Percentiles rank a stretch among this genome's conserved stretches.
These are phyloP conservation scores for Chrysophaeum taylorii DNA, from an alignment of 352 stramenopile species.

Conservation along the genomic window DNA sequence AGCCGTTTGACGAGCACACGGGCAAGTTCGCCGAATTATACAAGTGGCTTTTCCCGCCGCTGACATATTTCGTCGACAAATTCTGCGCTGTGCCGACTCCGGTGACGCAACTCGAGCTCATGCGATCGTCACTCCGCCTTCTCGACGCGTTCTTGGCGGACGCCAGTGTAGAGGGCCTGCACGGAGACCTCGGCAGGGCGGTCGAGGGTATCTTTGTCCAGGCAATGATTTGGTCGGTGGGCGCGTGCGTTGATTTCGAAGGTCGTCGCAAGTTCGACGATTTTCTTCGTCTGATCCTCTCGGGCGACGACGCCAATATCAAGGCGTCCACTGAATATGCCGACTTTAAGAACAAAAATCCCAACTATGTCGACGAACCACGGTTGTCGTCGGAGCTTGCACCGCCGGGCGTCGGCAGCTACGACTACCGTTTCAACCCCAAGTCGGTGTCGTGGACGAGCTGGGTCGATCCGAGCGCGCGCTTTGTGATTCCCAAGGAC, in stretches of 20 bases:
- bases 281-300: slow-evolving; percentile 62
- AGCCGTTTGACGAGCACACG: slow-evolving; percentile 28
- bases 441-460: slow-evolving; percentile 61
- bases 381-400: slow-evolving; percentile 34
- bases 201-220: slow-evolving; percentile 74
- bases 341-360: slow-evolving; percentile 71
- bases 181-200: slow-evolving; percentile 49
- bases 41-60: slow-evolving; percentile 71
- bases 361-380: slow-evolving; percentile 44
- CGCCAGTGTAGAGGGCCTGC: slow-evolving; percentile 24
- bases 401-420: slow-evolving; percentile 51
- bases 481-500: slow-evolving; percentile 36
- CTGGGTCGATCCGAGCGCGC: slow-evolving; percentile 35
- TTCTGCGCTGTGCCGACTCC: slow-evolving; percentile 33
- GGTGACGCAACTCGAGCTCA: slow-evolving; percentile 64
- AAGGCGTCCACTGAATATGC: slow-evolving; percentile 39
- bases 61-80: slow-evolving; percentile 82
- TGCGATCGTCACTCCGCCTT: slow-evolving; percentile 61
- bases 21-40: slow-evolving; percentile 50
- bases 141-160: slow-evolving; percentile 58
- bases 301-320: slow-evolving; percentile 34
- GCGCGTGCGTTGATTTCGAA: slow-evolving; percentile 69
- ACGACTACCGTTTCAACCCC: slow-evolving; percentile 76
- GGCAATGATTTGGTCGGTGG: slow-evolving; percentile 74
- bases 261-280: slow-evolving; percentile 64